Evolutionary conservation across 371 early-diverging fungal genomes (phyloP).

Genomic region (Batkoa obscura): DNA sequence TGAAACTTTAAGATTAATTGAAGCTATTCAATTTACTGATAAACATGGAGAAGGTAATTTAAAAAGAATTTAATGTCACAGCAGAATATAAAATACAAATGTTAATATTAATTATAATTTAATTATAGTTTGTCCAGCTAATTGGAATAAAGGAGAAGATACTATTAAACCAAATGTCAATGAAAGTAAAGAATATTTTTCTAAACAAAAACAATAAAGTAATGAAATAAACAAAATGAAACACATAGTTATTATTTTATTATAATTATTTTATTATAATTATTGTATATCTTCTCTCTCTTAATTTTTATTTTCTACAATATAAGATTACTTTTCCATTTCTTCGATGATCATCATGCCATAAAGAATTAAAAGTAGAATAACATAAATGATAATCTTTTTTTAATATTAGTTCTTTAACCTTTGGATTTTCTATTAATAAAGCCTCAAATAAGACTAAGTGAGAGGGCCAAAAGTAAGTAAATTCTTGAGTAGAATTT

Average conservation of each 20-base stretch:
- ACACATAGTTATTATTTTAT: too few species aligned
- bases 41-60: slow-evolving; percentile 14
- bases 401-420: background rate
- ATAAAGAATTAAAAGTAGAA: slow-evolving; percentile 65
- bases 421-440: slow-evolving; percentile 12
- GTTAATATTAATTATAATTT: too few species aligned
- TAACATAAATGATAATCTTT: slow-evolving; percentile 35
- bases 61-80: background rate
- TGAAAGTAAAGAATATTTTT: slow-evolving; percentile 9
- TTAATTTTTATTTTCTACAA: slow-evolving; percentile 9
- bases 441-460: slow-evolving; percentile 48
- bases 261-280: too few species aligned
- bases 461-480: slow-evolving; percentile 28
- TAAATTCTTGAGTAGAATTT: slow-evolving; percentile 9
- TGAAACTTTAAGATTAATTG: slow-evolving; percentile 87
- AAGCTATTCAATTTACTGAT: slow-evolving; percentile 89
- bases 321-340: slow-evolving; percentile 64
- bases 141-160: slow-evolving; percentile 55
- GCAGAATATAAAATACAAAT: too few species aligned
- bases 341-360: slow-evolving; percentile 58
- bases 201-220: background rate
- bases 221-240: too few species aligned
- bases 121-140: slow-evolving; percentile 52
- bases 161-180: slow-evolving; percentile 7
- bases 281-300: too few species aligned